Percentiles rank a stretch among this genome's conserved stretches.
Evolutionary conservation across 208 protist genomes (phyloP).

Genomic region (Wallacemonas sp.): DNA sequence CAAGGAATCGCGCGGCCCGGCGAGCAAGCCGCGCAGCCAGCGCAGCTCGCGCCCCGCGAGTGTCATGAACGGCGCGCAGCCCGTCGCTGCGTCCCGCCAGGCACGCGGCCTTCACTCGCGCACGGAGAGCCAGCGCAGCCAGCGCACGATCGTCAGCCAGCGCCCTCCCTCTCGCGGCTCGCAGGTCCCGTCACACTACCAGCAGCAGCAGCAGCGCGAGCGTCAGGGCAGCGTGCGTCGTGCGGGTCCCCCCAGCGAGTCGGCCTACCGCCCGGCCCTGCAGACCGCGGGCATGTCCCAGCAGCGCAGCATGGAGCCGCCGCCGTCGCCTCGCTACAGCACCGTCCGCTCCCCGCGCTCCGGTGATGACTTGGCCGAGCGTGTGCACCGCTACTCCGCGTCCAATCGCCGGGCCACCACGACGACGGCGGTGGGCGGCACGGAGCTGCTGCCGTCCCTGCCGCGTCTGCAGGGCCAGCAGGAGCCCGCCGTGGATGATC

Average conservation of each 20-base stretch:
- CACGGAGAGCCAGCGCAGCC: slow-evolving; percentile 10
- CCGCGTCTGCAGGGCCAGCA: slow-evolving; percentile 67
- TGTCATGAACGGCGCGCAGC: slow-evolving; percentile 9
- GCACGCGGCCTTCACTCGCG: slow-evolving; percentile 6
- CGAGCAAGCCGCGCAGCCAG: slow-evolving; percentile 16
- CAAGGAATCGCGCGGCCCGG: neutral
- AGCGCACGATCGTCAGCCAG: slow-evolving; percentile 16
- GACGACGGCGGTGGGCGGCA: slow-evolving; percentile 46
- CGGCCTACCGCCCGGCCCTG: neutral
- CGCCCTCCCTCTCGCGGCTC: slow-evolving; percentile 5
- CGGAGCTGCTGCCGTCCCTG: slow-evolving; percentile 66
- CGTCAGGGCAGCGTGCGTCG: slow-evolving; percentile 3
- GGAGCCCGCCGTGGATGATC: slow-evolving; percentile 31
- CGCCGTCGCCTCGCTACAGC: slow-evolving; percentile 29
- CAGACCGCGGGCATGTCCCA: slow-evolving; percentile 1
- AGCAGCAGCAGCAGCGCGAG: slow-evolving; percentile 13
- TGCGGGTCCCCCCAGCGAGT: neutral
- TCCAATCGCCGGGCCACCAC: slow-evolving; percentile 14
- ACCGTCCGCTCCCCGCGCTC: slow-evolving; percentile 22
- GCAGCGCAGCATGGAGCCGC: slow-evolving; percentile 12
- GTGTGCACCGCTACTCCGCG: slow-evolving; percentile 23
- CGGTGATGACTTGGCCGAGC: slow-evolving; percentile 21
- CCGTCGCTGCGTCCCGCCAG: neutral
- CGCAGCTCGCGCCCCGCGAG: slow-evolving; percentile 14
- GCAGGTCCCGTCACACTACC: slow-evolving; percentile 1